Evolutionary conservation across 495 filamentous ascomycete species (phyloP), one percentile per base, ranked within the genome.

Genomic region (Aspergillus leporis): DNA sequence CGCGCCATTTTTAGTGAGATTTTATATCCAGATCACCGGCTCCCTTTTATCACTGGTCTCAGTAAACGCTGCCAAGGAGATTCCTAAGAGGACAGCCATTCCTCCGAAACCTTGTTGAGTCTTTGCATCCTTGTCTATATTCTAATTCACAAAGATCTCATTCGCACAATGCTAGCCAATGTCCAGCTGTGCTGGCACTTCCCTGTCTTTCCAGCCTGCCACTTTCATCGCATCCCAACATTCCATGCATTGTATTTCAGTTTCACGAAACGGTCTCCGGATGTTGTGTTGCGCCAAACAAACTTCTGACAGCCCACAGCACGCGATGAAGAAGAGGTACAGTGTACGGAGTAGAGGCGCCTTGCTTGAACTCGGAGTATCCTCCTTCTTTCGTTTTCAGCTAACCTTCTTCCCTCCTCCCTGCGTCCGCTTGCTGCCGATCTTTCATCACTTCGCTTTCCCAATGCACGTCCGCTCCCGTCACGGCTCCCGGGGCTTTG

Each of bases 191-290:
- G 19, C 34, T 43, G 19, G 23, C 23, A 16, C 31, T 21, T 55
- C 25, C 30, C 34, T 34, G 28, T 48, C 41, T 55, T 25, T 34
- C 43, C 43, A 47, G 18, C 7, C 43, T n/a, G 43, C 43, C 34
- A 31, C 48, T 55, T 51, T 54, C 18, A 49, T 55, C 50, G 34
- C 38, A 61, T 49, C 54, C 58, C 54, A 49, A 58, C 57, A 63
- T 58, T 56, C 55, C 61, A 60, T 67, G 65, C 62, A 59, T 64
- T 51, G 36, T 49, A 38, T 53, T 55, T 61, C 60, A 43, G 66
- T 68, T 61, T 51, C 66, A 68, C 66, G 58, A 65, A 64, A 65
- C 66, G 62, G 66, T 60, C 56, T 62, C 55, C 65, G 61, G 59
- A 64, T 57, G 61, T 59, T 60, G 59, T 63, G 61, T 59, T 62